phyloP scores from a whole-genome alignment of 2,329 filamentous ascomycete genomes.

The Colletotrichum chrysophilum region DNA sequence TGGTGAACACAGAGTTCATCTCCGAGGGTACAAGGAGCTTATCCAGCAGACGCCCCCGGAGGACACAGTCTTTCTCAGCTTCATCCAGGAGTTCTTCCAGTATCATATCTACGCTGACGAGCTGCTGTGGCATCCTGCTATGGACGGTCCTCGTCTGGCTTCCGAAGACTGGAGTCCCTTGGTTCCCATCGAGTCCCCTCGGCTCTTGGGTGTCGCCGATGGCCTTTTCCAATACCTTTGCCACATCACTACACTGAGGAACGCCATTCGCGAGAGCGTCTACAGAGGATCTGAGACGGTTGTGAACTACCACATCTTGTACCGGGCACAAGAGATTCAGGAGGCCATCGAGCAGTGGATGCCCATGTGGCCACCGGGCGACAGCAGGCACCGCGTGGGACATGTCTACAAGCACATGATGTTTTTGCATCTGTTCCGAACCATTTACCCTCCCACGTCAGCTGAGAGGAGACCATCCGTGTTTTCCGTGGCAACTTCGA shows the following conservation, averaged over 20 bases:
- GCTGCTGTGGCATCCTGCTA: constrained; percentile 55
- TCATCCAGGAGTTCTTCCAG: constrained; percentile 81
- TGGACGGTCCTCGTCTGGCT: constrained; percentile 40
- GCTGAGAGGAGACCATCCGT: constrained; percentile 13
- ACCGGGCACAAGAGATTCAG: constrained; percentile 78
- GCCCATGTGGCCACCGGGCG: constrained; percentile 63
- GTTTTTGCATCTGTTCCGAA: constrained; percentile 68
- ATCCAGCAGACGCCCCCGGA: constrained; percentile 66
- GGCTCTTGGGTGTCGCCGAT: constrained; percentile 82
- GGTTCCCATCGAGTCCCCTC: constrained; percentile 49
- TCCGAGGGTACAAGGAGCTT: constrained; percentile 76
- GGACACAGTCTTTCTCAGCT: constrained; percentile 68
- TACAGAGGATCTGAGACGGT: constrained; percentile 65
- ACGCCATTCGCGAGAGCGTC: constrained; percentile 74
- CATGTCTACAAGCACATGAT: constrained; percentile 70
- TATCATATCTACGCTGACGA: constrained; percentile 78
- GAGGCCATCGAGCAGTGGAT: constrained; percentile 76
- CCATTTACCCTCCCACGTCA: constrained; percentile 59
- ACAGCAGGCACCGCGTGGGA: constrained; percentile 60
- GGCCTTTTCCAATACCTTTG: constrained; percentile 81
- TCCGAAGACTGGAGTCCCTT: constrained; percentile 49
- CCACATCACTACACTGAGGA: constrained; percentile 78
- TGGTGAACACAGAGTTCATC: constrained; percentile 81
- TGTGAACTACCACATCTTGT: constrained; percentile 76
- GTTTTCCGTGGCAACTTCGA: constrained; percentile 23